Evolutionary conservation across 352 stramenopile species (phyloP).

Genomic region (Phytopythium mirpurense): DNA sequence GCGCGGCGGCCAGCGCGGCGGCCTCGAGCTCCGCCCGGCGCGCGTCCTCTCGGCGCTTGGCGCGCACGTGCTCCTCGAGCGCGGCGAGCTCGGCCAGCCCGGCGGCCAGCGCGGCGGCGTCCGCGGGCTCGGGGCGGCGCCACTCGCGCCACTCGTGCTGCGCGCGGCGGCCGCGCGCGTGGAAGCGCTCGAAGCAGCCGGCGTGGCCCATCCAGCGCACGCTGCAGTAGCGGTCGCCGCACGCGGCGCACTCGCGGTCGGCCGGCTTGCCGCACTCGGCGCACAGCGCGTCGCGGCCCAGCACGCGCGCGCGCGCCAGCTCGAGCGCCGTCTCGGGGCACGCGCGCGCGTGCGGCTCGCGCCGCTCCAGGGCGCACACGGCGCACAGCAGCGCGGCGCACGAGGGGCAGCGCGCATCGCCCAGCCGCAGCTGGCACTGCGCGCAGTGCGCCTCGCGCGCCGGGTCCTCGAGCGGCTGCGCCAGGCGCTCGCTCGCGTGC

Average conservation of each 20-base stretch:
- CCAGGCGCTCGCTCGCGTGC: constrained; percentile 43
- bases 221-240: constrained; percentile 77
- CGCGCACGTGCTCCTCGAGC: constrained; percentile 50
- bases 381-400: constrained; percentile 51
- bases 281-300: constrained; percentile 52
- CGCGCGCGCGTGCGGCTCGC: constrained; percentile 3
- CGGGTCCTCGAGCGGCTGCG: constrained; percentile 30
- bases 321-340: constrained; percentile 65
- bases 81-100: constrained; percentile 40
- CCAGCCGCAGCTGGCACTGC: constrained; percentile 46
- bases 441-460: constrained; percentile 46
- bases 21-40: constrained; percentile 48
- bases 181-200: constrained; percentile 80
- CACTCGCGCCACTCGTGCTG: constrained; percentile 37
- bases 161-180: constrained; percentile 59
- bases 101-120: constrained; percentile 4
- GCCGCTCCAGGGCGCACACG: constrained; percentile 37
- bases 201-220: constrained; percentile 81
- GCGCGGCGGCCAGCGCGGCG: constrained; percentile 31
- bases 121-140: not conserved
- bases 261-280: constrained; percentile 71
- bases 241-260: constrained; percentile 58
- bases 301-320: constrained; percentile 36
- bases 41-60: constrained; percentile 49
- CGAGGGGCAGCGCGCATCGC: constrained; percentile 48